Base-by-base conservation (phyloP, 1,284 basidiomycete genomes). In the Cryptococcus floricola region DNA sequence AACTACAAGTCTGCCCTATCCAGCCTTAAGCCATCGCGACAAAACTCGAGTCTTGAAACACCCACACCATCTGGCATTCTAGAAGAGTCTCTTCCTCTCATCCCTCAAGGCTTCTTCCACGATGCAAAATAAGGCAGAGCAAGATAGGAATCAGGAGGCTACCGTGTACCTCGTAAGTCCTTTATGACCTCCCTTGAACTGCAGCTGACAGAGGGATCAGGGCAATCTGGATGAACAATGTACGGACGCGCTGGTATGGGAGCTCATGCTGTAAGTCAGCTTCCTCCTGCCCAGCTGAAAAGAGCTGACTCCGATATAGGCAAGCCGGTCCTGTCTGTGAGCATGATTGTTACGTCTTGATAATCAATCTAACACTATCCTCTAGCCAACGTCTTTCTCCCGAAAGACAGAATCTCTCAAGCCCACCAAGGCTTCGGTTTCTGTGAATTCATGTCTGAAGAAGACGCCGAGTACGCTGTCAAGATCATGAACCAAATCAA, bases 401-500 rank as follows among this genome's bases (percentile, higher is more conserved):
- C 95, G n/a, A 98, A 98, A 78, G 96, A 98, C 79, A 87, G 95
- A 65, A 92, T 98, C 61, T 96, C 93, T 12, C 94, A 94, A 87
- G 83, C 89, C 3, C 95, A 98, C 75, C 96, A 98, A 79, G 94
- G 95, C 50, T 98, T 97, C 77, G 95, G 94, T 48, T 98, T 98
- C 79, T 97, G 95, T 82, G 95, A 98, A 81, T 98, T 98, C 77
- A 81, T 94, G 75, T 93, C 92, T 41, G 94, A 98, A 78, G 90
- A 93, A 73, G 96, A 98, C 79, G 93, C 95, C 65, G 94, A 98
- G 79, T 98, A 98, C 76, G 95, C 93, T 59, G 96, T 92, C 82
- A 96, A 96, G 81, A 97, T 98, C 69, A 95, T 98, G 93, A 98
- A 98, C 77, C 95, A 98, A 80, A 97, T 98, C 76, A 98, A 98